Evolutionary conservation across 768 basidiomycete species (phyloP).

Genomic region (Suillus alpinus): DNA sequence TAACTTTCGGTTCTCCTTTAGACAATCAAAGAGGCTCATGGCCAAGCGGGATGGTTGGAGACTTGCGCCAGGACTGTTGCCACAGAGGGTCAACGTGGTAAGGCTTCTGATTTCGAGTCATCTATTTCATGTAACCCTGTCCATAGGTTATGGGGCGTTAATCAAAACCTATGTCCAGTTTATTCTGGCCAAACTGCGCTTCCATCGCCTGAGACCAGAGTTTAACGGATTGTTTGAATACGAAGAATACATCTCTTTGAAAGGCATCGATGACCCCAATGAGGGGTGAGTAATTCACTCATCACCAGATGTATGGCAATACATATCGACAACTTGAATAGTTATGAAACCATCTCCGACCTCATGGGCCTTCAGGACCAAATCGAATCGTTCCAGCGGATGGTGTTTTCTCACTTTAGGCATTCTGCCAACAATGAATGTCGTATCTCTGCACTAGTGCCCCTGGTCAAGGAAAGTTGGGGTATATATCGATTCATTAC

Average conservation of each 20-base stretch:
- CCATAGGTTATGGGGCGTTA: conserved; percentile 82
- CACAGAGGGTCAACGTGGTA: conserved; percentile 74
- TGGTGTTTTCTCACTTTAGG: conserved; percentile 93
- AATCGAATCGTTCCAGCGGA: conserved; percentile 97
- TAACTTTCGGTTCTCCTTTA: conserved; percentile 31
- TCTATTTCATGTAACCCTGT: not conserved
- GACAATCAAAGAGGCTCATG: conserved; percentile 96
- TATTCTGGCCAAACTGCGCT: conserved; percentile 90
- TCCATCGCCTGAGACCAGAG: conserved; percentile 92
- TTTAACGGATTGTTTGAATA: conserved; percentile 99
- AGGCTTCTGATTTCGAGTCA: conserved; percentile 11
- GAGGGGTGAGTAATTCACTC: conserved; percentile 71
- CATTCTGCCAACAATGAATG: conserved; percentile 94
- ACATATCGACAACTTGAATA: conserved; percentile 31
- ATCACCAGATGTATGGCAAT: conserved; percentile 3
- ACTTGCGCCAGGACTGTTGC: conserved; percentile 92
- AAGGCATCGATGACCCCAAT: conserved; percentile 98
- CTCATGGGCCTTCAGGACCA: conserved; percentile 98
- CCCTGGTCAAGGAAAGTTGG: conserved; percentile 98
- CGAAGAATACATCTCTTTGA: conserved; percentile 95
- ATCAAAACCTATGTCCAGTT: conserved; percentile 97
- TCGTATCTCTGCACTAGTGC: conserved; percentile 92
- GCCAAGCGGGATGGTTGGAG: conserved; percentile 97
- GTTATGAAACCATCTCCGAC: conserved; percentile 97
- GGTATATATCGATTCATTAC: conserved; percentile 99